Evolutionary conservation across 2,329 filamentous ascomycete genomes (phyloP), one percentile per base, ranked within the genome.

Genomic region (Fusarium foetens): DNA sequence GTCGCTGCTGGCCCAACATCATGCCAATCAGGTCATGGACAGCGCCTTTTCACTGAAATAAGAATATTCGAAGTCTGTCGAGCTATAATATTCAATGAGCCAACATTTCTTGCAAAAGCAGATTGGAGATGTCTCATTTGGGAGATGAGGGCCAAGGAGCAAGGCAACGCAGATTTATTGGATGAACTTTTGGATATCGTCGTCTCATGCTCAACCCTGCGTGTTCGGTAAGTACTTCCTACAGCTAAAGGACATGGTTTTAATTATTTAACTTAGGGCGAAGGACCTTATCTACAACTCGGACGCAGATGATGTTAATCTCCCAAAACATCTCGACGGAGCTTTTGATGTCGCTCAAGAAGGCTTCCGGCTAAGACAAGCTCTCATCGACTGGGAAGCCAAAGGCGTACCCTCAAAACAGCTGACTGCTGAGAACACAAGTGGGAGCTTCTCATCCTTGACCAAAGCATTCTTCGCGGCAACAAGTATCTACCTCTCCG

Each of bases 401-500:
- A n/a, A 9, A 3, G 12, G 7, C 1, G 0, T 1, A 1, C 16
- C 9, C 29, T 16, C 2, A 19, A 1, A n/a, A 8, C 10, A n/a
- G 2, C 2, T 7, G 0, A 5, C 8, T 1, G 8, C 0, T 1
- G 21, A 0, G 16, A 19, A 27, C 1, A 1, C 2, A 1, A 36
- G 48, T 11, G 55, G 72, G 6, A 54, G 58, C 5, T 77, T 79
- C 39, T 55, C 59, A 12, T 38, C 74, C 0, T 54, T 83, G 6
- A 68, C 76, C 0, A 61, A 33, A 1, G 29, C 77, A 6, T 81
- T 79, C 60, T 76, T 74, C 29, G 73, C 81, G 0, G 79, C 81
- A 9, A 80, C 77, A 4, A 81, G 80, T 49, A 80, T 82, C 10
- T 82, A 82, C 38, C 75, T 83, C 8, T 83, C 81, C 0, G 81